Evolutionary conservation across 768 basidiomycete species (phyloP).

Genomic region (Rhizopogon vulgaris): DNA sequence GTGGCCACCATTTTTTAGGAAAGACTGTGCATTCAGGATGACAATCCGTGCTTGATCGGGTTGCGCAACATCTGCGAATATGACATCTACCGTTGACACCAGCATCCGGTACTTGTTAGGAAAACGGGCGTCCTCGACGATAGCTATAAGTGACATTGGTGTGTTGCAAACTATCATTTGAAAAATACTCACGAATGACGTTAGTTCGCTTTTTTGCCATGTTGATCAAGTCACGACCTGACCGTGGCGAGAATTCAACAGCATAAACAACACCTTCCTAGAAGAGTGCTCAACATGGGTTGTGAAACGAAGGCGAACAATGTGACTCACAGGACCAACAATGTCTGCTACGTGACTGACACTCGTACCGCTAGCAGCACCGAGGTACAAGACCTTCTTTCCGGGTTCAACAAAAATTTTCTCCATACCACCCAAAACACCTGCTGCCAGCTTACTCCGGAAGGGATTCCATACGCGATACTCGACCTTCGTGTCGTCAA

Average conservation of each 20-base stretch:
- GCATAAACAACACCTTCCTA: conserved; percentile 97
- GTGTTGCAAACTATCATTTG: background rate
- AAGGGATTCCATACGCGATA: conserved; percentile 99
- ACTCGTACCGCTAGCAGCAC: conserved; percentile 95
- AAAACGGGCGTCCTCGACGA: conserved; percentile 94
- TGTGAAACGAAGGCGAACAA: background rate
- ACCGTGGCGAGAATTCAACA: conserved; percentile 95
- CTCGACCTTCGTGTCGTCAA: conserved; percentile 83
- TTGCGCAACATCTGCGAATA: conserved; percentile 98
- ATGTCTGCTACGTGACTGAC: conserved; percentile 99
- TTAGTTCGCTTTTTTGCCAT: conserved; percentile 99
- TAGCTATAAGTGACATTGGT: conserved; percentile 45
- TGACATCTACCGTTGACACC: conserved; percentile 89
- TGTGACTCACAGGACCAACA: conserved; percentile 77
- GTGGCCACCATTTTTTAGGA: conserved; percentile 93
- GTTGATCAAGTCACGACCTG: conserved; percentile 95
- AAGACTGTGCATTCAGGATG: conserved; percentile 85
- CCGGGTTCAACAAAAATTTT: conserved; percentile 90
- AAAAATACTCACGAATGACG: conserved; percentile 76
- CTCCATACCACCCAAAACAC: conserved; percentile 93
- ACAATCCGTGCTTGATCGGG: conserved; percentile 99
- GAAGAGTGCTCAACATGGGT: conserved; percentile 7
- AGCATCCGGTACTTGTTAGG: conserved; percentile 98
- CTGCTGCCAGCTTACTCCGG: conserved; percentile 93
- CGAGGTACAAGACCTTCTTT: conserved; percentile 93